These are phyloP conservation scores for Euphrasia confusa DNA, from an alignment of 257 asterid species.

Conservation along the genomic window DNA sequence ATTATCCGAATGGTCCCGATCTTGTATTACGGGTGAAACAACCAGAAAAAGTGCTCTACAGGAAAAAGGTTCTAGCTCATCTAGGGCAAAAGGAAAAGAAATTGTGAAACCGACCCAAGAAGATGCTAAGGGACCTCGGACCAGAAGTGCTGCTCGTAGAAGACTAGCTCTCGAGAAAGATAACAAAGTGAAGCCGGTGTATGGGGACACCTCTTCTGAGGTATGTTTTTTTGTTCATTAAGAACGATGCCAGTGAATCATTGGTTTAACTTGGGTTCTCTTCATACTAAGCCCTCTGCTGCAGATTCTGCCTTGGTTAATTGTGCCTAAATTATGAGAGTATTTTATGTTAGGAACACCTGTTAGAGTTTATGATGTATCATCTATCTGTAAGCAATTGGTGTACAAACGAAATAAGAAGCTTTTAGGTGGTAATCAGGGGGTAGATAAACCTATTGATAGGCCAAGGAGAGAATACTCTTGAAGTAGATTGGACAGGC, in stretches of 20 bases:
- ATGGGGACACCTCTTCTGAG: conserved; percentile 68
- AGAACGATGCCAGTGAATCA: background rate
- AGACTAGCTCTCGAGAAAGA: conserved; percentile 66
- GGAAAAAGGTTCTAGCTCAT: conserved; percentile 46
- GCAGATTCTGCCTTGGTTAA: background rate
- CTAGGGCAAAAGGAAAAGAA: conserved; percentile 76
- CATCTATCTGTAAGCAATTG: background rate
- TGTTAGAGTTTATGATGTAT: background rate
- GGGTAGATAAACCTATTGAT: background rate
- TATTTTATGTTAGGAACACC: background rate
- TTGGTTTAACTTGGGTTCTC: background rate
- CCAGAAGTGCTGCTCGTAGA: conserved; percentile 65
- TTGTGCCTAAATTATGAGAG: background rate
- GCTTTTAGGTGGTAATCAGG: background rate
- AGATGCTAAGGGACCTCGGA: conserved; percentile 67
- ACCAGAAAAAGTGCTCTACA: conserved; percentile 43
- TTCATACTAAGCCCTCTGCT: background rate
- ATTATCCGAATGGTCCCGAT: conserved; percentile 49
- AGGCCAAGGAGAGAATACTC: background rate
- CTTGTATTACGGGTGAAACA: conserved; percentile 43
- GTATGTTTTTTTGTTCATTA: conserved; percentile 32
- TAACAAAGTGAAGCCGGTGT: conserved; percentile 46
- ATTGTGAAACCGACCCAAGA: conserved; percentile 55
- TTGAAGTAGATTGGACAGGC: background rate
- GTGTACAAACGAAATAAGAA: conserved; percentile 6